phyloP scores from a whole-genome alignment of 495 filamentous ascomycete genomes.

The Aspergillus conjunctus region DNA sequence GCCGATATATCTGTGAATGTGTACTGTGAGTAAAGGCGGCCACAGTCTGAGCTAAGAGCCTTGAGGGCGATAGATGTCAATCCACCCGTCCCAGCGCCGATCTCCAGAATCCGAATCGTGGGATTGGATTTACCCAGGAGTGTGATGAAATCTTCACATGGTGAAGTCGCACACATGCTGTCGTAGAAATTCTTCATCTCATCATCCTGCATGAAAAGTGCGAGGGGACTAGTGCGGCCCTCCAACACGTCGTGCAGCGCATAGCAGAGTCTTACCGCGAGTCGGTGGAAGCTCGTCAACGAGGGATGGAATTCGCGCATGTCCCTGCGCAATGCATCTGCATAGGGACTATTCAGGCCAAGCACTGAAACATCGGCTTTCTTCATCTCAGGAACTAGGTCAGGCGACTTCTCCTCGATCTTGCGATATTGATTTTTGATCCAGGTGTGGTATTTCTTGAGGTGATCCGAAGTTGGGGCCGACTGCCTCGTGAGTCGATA shows the following conservation, averaged over 20 bases:
- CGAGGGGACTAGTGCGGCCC: no score
- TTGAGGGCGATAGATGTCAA: slow-evolving; percentile 26
- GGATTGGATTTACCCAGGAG: slow-evolving; percentile 42
- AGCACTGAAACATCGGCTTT: no score
- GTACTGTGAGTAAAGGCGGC: slow-evolving; percentile 26
- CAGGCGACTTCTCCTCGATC: background rate
- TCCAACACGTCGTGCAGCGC: no score
- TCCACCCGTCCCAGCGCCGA: slow-evolving; percentile 50
- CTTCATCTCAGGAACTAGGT: slow-evolving; percentile 10
- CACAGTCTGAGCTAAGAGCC: slow-evolving; percentile 26
- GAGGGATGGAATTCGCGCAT: no score
- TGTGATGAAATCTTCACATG: slow-evolving; percentile 23
- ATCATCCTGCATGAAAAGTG: slow-evolving; percentile 31
- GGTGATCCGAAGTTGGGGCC: background rate
- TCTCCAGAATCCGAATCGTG: slow-evolving; percentile 44
- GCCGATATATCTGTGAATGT: slow-evolving; percentile 47
- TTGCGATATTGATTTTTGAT: background rate
- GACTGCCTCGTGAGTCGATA: no score
- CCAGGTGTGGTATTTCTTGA: background rate
- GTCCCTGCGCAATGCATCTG: no score
- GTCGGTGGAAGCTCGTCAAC: no score
- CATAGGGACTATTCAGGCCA: no score
- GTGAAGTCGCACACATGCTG: slow-evolving; percentile 1
- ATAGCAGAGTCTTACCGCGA: no score
- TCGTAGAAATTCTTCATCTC: slow-evolving; percentile 31